Base-by-base conservation (phyloP, 768 basidiomycete species). In the Antrodiella citrinella region DNA sequence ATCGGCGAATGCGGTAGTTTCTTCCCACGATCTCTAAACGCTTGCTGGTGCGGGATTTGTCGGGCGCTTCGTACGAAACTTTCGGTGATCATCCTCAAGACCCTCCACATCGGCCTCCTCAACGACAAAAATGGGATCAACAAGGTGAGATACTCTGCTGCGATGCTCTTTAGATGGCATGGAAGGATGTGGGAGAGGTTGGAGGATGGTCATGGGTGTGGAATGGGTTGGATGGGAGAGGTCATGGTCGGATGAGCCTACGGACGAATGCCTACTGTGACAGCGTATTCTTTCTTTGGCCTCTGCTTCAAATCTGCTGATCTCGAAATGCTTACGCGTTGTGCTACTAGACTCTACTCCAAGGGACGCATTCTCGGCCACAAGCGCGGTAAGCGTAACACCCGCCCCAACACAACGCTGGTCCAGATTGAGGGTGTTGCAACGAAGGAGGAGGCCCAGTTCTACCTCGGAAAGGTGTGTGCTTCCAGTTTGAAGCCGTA, bases 361-460 rank as follows among this genome's bases (percentile, higher is more conserved):
- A 98, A 96, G 78, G 96, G 91, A 69, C 92, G 96, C 63, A 84
- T 99, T 66, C 78, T 97, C 63, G 92, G 94, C 57, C 91, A 95
- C 89, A 97, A 97, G 77, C 91, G 96, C 57, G 93, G 90, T 54
- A 98, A 98, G 77, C 86, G 92, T 66, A 97, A 98, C 80, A 78
- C 87, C 51, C 80, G 86, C 65, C 93, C 92, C 65, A 95, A 95
- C 78, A 96, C 93, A 54, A 91, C 91, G 49, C 84, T 99, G 62
- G 72, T 99, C 63, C 92, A 95, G 72, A 91, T 99, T 66, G 96
- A 99, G 76, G 95, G 95, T 65, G 93, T 97, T 51, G 81, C 82
- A 57, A 84, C 73, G 63, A 90, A 93, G 72, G 82, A 95, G 74
- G 93, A 95, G 65, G 91, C 94, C 38, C 86, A 91, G 67, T 95